These are phyloP conservation scores for Mycena galopus DNA, from an alignment of 768 basidiomycete genomes.

Conservation along the genomic window DNA sequence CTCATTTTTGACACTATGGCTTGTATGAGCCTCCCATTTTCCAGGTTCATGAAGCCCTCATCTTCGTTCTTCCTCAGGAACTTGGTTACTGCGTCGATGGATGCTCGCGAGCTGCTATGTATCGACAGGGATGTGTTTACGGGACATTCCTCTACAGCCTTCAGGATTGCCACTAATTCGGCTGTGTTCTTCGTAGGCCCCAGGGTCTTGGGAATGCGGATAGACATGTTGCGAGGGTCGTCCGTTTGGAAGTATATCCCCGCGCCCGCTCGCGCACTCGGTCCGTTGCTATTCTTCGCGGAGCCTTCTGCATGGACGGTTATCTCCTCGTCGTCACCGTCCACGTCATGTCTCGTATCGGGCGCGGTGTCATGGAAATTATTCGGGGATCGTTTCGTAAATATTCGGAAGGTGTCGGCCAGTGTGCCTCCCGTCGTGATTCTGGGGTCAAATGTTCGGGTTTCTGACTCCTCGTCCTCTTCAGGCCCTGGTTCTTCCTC, in stretches of 20 bases:
- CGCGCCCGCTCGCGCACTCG: neutral
- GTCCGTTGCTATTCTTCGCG: neutral
- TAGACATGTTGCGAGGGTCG: neutral
- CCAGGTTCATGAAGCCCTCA: neutral
- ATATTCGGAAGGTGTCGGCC: neutral
- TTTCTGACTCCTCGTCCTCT: too few species aligned
- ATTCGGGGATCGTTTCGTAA: neutral
- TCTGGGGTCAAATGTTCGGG: neutral
- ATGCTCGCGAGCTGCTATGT: neutral
- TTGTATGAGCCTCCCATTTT: neutral
- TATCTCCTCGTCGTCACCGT: neutral
- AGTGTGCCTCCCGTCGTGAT: neutral
- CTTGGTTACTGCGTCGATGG: too few species aligned
- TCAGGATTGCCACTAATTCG: neutral
- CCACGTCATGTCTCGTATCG: neutral
- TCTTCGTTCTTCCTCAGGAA: neutral
- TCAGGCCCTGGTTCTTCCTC: neutral
- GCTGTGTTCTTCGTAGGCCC: neutral
- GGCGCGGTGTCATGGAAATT: neutral
- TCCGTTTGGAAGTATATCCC: neutral
- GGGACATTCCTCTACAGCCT: neutral
- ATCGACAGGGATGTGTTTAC: neutral
- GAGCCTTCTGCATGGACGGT: neutral
- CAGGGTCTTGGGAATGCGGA: neutral
- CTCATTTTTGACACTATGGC: neutral